Percentiles rank a stretch among this genome's conserved stretches.
These are phyloP conservation scores for Yarrowia divulgata DNA, from an alignment of 805 yeast species.

Conservation along the genomic window DNA sequence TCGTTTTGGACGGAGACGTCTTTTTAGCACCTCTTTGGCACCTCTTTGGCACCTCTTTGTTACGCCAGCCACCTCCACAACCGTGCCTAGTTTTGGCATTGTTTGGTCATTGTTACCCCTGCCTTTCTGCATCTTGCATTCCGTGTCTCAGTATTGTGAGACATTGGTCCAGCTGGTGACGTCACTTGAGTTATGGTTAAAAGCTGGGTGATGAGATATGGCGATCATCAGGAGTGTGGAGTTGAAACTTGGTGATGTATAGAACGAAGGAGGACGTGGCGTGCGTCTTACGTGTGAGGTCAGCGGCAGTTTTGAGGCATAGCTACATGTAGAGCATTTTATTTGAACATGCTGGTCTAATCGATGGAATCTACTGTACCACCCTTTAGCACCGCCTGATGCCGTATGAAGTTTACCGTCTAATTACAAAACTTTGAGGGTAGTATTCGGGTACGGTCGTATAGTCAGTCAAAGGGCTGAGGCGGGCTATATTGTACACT, in stretches of 20 bases:
- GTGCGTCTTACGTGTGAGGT: background rate
- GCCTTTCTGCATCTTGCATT: constrained; percentile 5
- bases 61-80: too few species aligned
- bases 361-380: background rate
- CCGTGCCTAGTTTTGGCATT: constrained; percentile 3
- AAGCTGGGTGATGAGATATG: background rate
- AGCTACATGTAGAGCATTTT: too few species aligned
- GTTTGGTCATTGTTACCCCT: constrained; percentile 15
- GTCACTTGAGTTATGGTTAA: constrained; percentile 5
- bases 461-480: too few species aligned
- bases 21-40: too few species aligned
- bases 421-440: constrained; percentile 7
- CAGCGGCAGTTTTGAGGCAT: too few species aligned
- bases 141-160: constrained; percentile 24
- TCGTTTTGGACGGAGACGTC: too few species aligned
- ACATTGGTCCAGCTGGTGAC: background rate
- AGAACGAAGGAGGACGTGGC: too few species aligned
- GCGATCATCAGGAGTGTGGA: too few species aligned
- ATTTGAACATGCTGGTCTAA: too few species aligned
- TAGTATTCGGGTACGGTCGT: background rate
- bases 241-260: background rate
- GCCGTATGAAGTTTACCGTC: constrained; percentile 14
- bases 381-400: background rate
- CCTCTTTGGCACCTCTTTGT: too few species aligned
- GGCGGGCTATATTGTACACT: too few species aligned